Evolutionary conservation across 805 yeast genomes (phyloP).

Genomic region (Wilhelminamyces savonicus): DNA sequence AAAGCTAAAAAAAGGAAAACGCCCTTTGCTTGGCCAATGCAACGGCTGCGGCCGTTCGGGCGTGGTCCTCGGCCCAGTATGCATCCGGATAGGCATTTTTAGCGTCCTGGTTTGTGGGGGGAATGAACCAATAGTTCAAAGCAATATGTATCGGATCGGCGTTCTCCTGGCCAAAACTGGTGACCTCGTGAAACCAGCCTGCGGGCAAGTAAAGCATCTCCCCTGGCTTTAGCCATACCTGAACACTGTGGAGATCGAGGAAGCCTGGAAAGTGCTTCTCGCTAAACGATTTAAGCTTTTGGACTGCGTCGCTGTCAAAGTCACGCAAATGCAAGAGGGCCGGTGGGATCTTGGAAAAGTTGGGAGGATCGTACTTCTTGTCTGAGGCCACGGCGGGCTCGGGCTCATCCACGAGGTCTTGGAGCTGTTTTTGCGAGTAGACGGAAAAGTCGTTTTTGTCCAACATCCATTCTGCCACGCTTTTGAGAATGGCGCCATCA

Average conservation of each 20-base stretch:
- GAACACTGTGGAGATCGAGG: constrained; percentile 31
- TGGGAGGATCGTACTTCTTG: constrained; percentile 80
- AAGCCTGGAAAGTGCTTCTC: constrained; percentile 45
- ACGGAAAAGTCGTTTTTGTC: constrained; percentile 14
- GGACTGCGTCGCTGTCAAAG: constrained; percentile 23
- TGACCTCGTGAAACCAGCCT: constrained; percentile 82
- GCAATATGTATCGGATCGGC: constrained; percentile 47
- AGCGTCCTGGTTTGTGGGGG: constrained; percentile 45
- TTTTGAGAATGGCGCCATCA: constrained; percentile 55
- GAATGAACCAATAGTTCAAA: constrained; percentile 69
- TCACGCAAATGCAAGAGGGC: constrained; percentile 55
- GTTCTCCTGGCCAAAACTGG: constrained; percentile 45
- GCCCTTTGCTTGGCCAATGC: no score
- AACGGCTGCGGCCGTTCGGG: no score
- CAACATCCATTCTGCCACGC: constrained; percentile 40
- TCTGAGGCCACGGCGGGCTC: constrained; percentile 8
- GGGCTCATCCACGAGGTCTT: background rate
- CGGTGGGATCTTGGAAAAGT: constrained; percentile 62
- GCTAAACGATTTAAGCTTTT: constrained; percentile 28
- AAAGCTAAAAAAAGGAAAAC: no score
- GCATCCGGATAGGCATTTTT: constrained; percentile 38
- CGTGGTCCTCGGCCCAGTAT: constrained; percentile 52
- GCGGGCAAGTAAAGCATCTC: constrained; percentile 67
- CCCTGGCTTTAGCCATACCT: constrained; percentile 51
- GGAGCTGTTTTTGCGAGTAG: constrained; percentile 1